Evolutionary conservation across 2,329 filamentous ascomycete genomes (phyloP), one percentile per base, ranked within the genome.

Genomic region (Teratosphaeria gauchensis): DNA sequence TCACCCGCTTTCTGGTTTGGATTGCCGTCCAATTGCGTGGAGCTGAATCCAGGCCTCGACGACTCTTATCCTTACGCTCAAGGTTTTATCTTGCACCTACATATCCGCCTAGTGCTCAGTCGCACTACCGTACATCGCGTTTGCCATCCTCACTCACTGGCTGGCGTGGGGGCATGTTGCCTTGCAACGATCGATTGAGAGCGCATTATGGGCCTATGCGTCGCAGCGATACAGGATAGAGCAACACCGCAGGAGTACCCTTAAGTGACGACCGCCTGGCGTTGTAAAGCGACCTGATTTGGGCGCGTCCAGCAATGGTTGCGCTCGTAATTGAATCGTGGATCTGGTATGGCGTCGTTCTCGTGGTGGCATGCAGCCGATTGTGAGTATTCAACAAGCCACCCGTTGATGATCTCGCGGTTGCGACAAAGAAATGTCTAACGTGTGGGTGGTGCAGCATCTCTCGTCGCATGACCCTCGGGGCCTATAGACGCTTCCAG

Each of bases 401-500:
- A n/a, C n/a, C 52, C 53, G 46, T 46, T 51, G 52, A 55, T 52
- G 48, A 53, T 51, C 42, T 56, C 46, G 16, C 24, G 14, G 53
- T 56, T 59, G 31, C 59, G 53, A 48, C 31, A 21, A 38, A 16
- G 24, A 19, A 53, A 53, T 31, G 16, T 53, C 52, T 53, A n/a
- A 53, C n/a, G 52, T 53, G 32, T 53, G 24, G 16, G 24, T 53
- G 24, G 24, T 30, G 61, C 57, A 78, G 75, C 38, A 71, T 75
- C 33, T 79, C 78, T 11, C 73, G 77, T 33, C 71, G 69, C 21
- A 71, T 78, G 38, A 70, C 75, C 9, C 73, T 83, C 32, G 75
- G 79, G 16, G 76, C 77, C 46, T 70, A 77, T 63, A 74, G 70
- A 51, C 73, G 73, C 6, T 76, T 83, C n/a, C 78, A 81, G 64